These are phyloP conservation scores for Pichia cabralensis DNA, from an alignment of 805 yeast species.

Conservation along the genomic window DNA sequence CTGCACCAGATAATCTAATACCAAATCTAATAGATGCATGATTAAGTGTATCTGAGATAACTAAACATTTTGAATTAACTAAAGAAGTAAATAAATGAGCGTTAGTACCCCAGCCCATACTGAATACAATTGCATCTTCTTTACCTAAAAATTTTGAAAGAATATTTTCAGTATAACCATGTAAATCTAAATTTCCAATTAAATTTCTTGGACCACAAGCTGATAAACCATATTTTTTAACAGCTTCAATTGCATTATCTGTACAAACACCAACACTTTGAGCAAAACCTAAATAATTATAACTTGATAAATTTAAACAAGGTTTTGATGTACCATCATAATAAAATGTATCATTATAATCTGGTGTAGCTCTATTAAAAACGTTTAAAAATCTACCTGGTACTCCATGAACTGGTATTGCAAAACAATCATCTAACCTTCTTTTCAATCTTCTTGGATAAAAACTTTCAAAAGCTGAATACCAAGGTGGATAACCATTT, in stretches of 20 bases:
- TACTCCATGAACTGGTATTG: slow-evolving; percentile 93
- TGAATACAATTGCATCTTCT: slow-evolving; percentile 75
- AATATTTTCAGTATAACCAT: slow-evolving; percentile 59
- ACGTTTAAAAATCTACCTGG: slow-evolving; percentile 89
- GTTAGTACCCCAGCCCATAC: slow-evolving; percentile 96
- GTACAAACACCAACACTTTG: slow-evolving; percentile 92
- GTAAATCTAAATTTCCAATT: slow-evolving; percentile 72
- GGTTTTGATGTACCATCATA: slow-evolving; percentile 69
- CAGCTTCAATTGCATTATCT: slow-evolving; percentile 53
- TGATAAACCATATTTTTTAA: slow-evolving; percentile 66
- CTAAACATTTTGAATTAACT: slow-evolving; percentile 79
- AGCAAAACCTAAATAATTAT: slow-evolving; percentile 94
- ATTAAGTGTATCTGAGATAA: slow-evolving; percentile 88
- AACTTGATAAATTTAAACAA: slow-evolving; percentile 80
- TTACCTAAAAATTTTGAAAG: slow-evolving; percentile 85
- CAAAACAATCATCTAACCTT: slow-evolving; percentile 90
- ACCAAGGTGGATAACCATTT: slow-evolving; percentile 94
- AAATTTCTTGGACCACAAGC: slow-evolving; percentile 68
- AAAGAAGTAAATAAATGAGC: slow-evolving; percentile 77
- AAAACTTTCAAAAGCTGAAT: slow-evolving; percentile 86
- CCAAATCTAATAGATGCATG: slow-evolving; percentile 97
- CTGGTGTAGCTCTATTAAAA: slow-evolving; percentile 64
- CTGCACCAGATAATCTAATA: slow-evolving; percentile 84
- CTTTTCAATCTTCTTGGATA: slow-evolving; percentile 86
- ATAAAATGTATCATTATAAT: slow-evolving; percentile 52